Base-by-base conservation (phyloP, 2,329 filamentous ascomycete species). In the Ophiostoma australiae region DNA sequence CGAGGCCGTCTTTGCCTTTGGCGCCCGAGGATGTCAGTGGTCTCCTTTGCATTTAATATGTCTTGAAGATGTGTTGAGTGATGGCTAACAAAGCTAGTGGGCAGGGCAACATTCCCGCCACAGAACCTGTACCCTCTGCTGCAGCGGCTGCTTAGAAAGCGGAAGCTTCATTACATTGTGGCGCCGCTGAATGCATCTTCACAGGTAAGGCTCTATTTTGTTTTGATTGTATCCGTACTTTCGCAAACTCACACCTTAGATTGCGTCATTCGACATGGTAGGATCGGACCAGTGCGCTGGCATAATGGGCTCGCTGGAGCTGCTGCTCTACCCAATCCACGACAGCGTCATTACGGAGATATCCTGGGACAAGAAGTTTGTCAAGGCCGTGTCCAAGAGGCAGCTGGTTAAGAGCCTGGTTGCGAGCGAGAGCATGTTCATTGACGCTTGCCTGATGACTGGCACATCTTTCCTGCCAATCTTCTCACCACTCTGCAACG, bases 131-230 rank as follows among this genome's bases (percentile, higher is more conserved):
- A 91, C 76, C 89, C 90, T 70, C 86, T 92, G 70, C 85, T 98
- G 55, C 92, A 96, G 80, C 83, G 85, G 39, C 89, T 94, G 70
- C 84, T 98, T 69, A 84, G 86, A 76, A 83, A 89, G 74, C 86
- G 90, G 73, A 84, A 85, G 1, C 82, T 97, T 71, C 86, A 92
- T 73, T 97, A 93, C 77, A 83, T 92, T 67, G 91, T 96, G 65
- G 90, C 94, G 15, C 94, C 94, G 1, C 97, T 93, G 82, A 93
- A 91, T 79, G 93, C 94, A 52, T 90, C 91, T 76, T 92, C 92
- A 72, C 93, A 97, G 87, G 92, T 94, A 52, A 23, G 31, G 71
- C 41, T 17, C 4, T 63, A 68, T 41, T 10, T 7, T 27, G 10
- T 3, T 58, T 11, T 65, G 13, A 3, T 58, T 73, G 33, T 31